These are phyloP conservation scores for Dillenia suffruticosa DNA, from an alignment of 164 flowering plant species.

Conservation along the genomic window DNA sequence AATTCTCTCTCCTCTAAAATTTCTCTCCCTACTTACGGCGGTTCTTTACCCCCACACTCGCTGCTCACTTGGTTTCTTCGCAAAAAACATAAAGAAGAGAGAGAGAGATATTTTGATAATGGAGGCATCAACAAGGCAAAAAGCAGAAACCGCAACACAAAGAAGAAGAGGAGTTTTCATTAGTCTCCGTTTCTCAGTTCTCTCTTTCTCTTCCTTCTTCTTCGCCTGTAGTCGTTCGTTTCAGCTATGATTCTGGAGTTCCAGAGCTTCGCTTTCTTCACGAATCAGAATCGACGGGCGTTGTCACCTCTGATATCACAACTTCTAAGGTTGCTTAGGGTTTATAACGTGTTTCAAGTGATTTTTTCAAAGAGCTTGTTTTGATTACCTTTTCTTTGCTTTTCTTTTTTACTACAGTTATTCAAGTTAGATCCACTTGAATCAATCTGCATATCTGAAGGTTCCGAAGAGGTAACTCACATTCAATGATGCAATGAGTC, in stretches of 20 bases:
- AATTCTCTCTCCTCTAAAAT: no score
- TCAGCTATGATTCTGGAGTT: conserved; percentile 30
- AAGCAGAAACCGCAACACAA: conserved; percentile 15
- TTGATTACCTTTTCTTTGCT: background rate
- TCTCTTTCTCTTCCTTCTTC: conserved; percentile 25
- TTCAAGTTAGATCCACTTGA: conserved; percentile 52
- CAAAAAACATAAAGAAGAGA: no score
- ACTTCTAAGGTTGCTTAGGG: conserved; percentile 38
- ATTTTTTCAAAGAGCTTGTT: background rate
- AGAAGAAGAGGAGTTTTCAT: conserved; percentile 31
- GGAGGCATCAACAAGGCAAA: conserved; percentile 36
- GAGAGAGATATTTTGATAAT: conserved; percentile 11
- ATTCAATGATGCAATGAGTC: background rate
- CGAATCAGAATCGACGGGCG: conserved; percentile 25
- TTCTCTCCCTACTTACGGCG: no score
- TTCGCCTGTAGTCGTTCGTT: conserved; percentile 41
- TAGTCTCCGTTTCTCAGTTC: conserved; percentile 48
- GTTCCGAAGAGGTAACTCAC: conserved; percentile 15
- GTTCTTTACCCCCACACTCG: no score
- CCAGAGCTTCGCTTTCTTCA: conserved; percentile 42
- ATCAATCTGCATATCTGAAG: conserved; percentile 55
- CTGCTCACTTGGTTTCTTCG: no score
- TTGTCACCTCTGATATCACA: conserved; percentile 34
- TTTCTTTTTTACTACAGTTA: conserved; percentile 38
- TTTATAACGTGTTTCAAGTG: no score